Conservation (phyloP, 2,329 filamentous ascomycete genomes). For the Ceratocystis variospora region DNA sequence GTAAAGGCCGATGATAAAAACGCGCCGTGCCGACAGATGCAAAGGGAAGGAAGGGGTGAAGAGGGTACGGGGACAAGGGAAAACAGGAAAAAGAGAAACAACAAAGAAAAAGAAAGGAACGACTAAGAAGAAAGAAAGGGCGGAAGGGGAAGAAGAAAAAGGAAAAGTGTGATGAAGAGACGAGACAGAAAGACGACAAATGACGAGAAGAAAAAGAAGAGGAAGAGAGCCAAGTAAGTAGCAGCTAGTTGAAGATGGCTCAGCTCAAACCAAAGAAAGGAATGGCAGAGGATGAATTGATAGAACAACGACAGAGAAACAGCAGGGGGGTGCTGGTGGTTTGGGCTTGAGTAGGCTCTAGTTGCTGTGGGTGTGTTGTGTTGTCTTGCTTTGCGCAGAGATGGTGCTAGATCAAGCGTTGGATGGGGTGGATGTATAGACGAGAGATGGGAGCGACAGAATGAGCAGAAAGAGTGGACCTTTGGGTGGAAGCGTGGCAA, state of each 20-base stretch:
- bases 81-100: not conserved
- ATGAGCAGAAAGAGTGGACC: not conserved
- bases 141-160: not conserved
- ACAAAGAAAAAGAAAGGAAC: constrained; percentile 8
- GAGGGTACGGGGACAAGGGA: not conserved
- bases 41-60: not conserved
- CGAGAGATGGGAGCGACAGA: not conserved
- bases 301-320: too few species aligned
- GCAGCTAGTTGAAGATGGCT: not conserved
- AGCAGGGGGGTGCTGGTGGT: too few species aligned
- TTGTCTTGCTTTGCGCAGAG: not conserved
- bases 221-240: not conserved
- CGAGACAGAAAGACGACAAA: not conserved
- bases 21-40: not conserved
- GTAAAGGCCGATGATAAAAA: not conserved
- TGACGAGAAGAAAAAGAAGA: not conserved
- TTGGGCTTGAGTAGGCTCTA: too few species aligned
- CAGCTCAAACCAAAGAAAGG: not conserved
- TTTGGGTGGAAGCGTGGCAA: too few species aligned
- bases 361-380: too few species aligned
- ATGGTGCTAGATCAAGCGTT: not conserved
- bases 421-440: too few species aligned
- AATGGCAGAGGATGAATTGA: too few species aligned
- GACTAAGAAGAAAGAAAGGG: not conserved
- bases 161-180: not conserved